Conservation (phyloP, 2,329 filamentous ascomycete species). For the Arachnomyces sp. region DNA sequence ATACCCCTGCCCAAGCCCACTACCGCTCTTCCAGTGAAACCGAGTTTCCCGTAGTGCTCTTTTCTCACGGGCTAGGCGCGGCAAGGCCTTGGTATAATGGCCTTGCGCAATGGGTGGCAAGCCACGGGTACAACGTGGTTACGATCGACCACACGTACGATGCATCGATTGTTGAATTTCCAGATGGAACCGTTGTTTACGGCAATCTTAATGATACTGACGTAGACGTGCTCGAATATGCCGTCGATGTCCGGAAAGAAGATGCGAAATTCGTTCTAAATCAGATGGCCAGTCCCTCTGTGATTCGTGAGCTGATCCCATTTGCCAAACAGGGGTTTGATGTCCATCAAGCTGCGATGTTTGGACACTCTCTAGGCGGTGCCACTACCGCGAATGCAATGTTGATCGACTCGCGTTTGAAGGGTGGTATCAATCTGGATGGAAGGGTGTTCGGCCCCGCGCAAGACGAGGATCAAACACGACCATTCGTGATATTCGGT, state of each 20-base stretch:
- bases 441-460: constrained; percentile 13
- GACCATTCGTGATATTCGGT: constrained; percentile 13
- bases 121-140: constrained; percentile 27
- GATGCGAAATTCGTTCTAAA: constrained; percentile 14
- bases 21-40: not conserved
- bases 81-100: constrained; percentile 24
- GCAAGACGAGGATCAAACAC: constrained; percentile 4
- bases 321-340: constrained; percentile 1
- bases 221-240: constrained; percentile 1
- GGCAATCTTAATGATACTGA: constrained; percentile 8
- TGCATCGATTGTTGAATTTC: constrained; percentile 26
- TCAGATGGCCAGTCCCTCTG: constrained; percentile 4
- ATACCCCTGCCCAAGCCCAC: constrained; percentile 11
- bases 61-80: constrained; percentile 23
- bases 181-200: constrained; percentile 16
- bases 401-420: constrained; percentile 12
- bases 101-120: constrained; percentile 25
- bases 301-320: constrained; percentile 5
- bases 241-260: constrained; percentile 2
- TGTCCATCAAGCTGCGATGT: constrained; percentile 9
- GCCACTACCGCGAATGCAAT: constrained; percentile 15
- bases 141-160: constrained; percentile 32
- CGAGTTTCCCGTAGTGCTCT: constrained; percentile 23
- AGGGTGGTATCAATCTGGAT: constrained; percentile 16
- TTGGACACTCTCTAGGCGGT: constrained; percentile 19